A percentile compares a stretch with the other conserved stretches of the same genome.
Conservation (phyloP, 139 green algal genomes). For the Eudorina sp. region DNA sequence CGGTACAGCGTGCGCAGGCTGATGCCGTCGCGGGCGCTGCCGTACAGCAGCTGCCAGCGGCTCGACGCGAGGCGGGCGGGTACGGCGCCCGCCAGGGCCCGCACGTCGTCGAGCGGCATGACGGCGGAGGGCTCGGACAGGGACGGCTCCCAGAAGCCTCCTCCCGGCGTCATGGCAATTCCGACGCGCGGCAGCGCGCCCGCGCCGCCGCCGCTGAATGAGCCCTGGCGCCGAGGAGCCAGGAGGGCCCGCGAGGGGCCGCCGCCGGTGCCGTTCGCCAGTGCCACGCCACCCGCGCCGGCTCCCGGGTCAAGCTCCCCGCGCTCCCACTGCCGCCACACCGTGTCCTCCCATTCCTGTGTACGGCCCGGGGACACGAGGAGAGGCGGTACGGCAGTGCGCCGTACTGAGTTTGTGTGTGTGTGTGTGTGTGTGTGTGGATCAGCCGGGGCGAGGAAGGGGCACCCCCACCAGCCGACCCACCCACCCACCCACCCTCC, state of each 20-base stretch:
- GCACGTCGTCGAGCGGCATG: constrained; percentile 24
- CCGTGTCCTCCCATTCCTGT: constrained; percentile 28
- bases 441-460: too few species aligned
- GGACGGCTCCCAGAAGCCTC: constrained; percentile 29
- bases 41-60: constrained; percentile 70
- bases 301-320: constrained; percentile 31
- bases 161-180: neutral
- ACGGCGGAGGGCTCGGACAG: constrained; percentile 36
- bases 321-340: constrained; percentile 17
- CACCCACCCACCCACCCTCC: too few species aligned
- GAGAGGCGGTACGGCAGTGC: neutral
- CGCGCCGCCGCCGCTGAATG: constrained; percentile 26
- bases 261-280: neutral
- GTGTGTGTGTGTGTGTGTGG: too few species aligned
- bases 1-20: constrained; percentile 83
- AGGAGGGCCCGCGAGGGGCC: neutral
- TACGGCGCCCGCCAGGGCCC: constrained; percentile 46
- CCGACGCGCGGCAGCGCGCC: neutral
- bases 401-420: neutral
- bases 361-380: neutral
- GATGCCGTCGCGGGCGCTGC: constrained; percentile 76
- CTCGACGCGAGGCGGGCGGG: constrained; percentile 32
- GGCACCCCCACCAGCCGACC: too few species aligned
- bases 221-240: neutral
- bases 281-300: too few species aligned